Base-by-base conservation (phyloP, 1,284 basidiomycete genomes). In the Cryptococcus sp. region DNA sequence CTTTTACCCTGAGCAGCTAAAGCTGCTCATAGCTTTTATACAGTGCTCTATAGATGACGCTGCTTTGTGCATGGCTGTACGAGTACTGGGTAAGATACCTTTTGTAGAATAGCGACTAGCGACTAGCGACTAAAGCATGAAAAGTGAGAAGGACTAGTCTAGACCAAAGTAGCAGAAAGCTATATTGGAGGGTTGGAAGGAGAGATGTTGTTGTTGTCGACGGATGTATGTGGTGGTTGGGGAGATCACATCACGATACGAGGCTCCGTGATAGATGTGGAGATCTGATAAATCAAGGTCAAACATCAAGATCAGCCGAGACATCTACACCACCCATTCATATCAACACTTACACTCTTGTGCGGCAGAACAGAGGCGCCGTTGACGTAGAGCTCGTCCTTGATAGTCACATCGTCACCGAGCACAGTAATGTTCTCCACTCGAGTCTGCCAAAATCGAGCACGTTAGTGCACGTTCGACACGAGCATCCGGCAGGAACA, bases 391-490 rank as follows among this genome's bases (percentile, higher is more conserved):
- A 83, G 67, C 69, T 83, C 81, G 64, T 83, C 81, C 76, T 82
- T 82, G 77, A 83, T 80, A 50, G 76, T 77, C 40, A 82, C 81
- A 55, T 83, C 81, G 66, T 83, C 81, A 41, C 81, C 81, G 29
- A 83, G 70, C 11, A 83, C 81, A 46, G 79, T 80, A 59, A 81
- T 81, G 68, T 81, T 81, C 62, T 81, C 81, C 45, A 81, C 74
- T 39, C 81, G 76, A 47, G 77, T 78, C 76, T 78, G 55, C 1
- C 41, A 16, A 23, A 5, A 11, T 5, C 38, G 16, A 41, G 17
- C 23, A 29, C 38, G n/a, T 41, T 11, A 52, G 43, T 34, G 40
- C 16, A 23, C 37, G 15, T 6, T 38, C 38, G 15, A n/a, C 13
- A 16, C 39, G 17, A 8, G 26, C 5, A 10, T 34, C 20, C 41